Evolutionary conservation across 2,329 filamentous ascomycete genomes (phyloP).

Genomic region (Colletotrichum spinosum): DNA sequence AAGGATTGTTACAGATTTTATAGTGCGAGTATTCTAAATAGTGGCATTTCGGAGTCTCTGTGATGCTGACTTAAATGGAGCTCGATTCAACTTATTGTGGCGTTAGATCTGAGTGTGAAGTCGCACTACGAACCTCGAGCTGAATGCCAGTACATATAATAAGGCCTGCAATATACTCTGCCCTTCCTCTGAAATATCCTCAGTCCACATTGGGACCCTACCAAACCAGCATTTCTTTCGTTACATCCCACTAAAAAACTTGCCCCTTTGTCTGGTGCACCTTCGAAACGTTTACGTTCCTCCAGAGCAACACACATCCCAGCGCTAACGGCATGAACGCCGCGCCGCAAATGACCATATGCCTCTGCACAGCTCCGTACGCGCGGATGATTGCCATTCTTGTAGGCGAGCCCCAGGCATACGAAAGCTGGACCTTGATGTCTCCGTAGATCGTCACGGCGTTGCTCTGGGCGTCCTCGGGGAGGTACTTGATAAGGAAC

Average conservation of each 20-base stretch:
- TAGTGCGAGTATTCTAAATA: too few species aligned
- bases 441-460: slow-evolving; percentile 52
- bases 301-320: slow-evolving; percentile 31
- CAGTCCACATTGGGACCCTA: too few species aligned
- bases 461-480: slow-evolving; percentile 56
- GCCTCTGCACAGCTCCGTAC: slow-evolving; percentile 59
- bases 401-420: slow-evolving; percentile 52
- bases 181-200: too few species aligned
- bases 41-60: too few species aligned
- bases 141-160: too few species aligned
- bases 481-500: slow-evolving; percentile 51
- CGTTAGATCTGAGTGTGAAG: too few species aligned
- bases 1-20: too few species aligned
- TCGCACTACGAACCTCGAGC: too few species aligned
- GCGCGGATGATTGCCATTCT: slow-evolving; percentile 57
- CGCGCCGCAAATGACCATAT: slow-evolving; percentile 48
- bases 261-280: slow-evolving; percentile 35
- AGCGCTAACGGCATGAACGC: slow-evolving; percentile 30
- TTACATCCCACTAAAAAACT: slow-evolving; percentile 14
- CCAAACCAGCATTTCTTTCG: too few species aligned
- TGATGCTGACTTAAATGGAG: too few species aligned
- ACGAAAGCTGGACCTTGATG: slow-evolving; percentile 50
- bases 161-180: too few species aligned
- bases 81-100: too few species aligned
- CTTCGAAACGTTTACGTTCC: slow-evolving; percentile 26